Base-by-base conservation (phyloP, 2,329 filamentous ascomycete genomes). In the Tolypocladium sp. region DNA sequence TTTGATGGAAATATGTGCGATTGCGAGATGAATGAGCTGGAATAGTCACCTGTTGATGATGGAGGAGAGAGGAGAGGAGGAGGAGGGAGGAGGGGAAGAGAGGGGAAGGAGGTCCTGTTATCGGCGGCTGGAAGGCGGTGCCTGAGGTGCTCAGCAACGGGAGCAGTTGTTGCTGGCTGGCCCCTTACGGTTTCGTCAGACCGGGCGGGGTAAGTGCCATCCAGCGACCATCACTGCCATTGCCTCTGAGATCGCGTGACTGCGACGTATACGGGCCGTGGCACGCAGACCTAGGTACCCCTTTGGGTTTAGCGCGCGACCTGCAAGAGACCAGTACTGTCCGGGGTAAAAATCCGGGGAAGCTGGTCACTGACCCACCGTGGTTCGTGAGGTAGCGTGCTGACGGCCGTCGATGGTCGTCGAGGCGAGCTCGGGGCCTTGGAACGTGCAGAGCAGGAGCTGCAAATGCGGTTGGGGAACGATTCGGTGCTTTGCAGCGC, bases 171-270 rank as follows among this genome's bases (percentile, higher is more conserved):
- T 41, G 57, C 40, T 60, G 54, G 56, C 55, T 52, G 58, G 66
- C 60, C 66, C 62, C 63, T 62, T 66, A 66, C 67, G 69, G 68
- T 72, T 71, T 74, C 70, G 72, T 74, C 73, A 74, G 72, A 74
- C 69, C 71, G 74, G 74, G 74, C 74, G 74, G 75, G 75, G 75
- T 77, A 77, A 71, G 65, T 65, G 63, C 60, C 61, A 64, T 65
- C 57, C 44, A 44, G 62, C 55, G 58, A 52, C 59, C 27, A 52
- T 58, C 55, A 52, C 30, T 46, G 52, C 56, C 58, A 59, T 58
- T 56, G 63, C 55, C 54, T 60, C 37, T 42, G 52, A 37, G 58
- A 62, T 64, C 62, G 63, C 62, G 62, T 63, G 62, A 62, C 63
- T 49, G 30, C 38, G 35, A 37, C 22, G 22, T 52, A 30, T 57